Evolutionary conservation across 1,284 basidiomycete species (phyloP).

Genomic region (Ustilago sp.): DNA sequence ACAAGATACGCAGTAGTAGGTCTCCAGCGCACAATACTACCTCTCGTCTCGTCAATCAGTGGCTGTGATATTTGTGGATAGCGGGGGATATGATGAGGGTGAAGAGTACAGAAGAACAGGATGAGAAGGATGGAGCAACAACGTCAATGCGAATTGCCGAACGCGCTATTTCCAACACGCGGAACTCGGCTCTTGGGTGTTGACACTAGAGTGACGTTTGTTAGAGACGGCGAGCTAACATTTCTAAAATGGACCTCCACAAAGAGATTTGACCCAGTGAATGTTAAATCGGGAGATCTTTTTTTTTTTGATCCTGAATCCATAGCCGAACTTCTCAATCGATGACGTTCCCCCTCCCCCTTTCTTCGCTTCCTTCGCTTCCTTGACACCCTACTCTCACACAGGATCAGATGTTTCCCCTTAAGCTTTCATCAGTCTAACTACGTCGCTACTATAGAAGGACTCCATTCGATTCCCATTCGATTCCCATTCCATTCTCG

Average conservation of each 20-base stretch:
- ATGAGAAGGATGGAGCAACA: background rate
- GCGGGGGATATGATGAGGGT: background rate
- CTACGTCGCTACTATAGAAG: background rate
- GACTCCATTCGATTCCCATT: background rate
- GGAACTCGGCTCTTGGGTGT: conserved; percentile 14
- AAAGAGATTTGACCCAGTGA: too few species aligned
- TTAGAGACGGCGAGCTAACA: background rate
- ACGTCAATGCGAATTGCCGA: conserved; percentile 3
- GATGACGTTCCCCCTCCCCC: background rate
- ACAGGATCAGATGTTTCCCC: background rate
- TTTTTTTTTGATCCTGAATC: background rate
- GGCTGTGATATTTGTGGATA: conserved; percentile 1
- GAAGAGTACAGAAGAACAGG: background rate
- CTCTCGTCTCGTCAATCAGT: background rate
- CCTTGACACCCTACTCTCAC: background rate
- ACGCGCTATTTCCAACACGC: conserved; percentile 10
- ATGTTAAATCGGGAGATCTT: background rate
- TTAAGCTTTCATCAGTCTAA: background rate
- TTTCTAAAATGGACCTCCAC: background rate
- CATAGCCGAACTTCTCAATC: conserved; percentile 8
- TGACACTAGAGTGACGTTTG: background rate
- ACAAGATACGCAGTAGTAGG: too few species aligned
- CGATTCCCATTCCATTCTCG: background rate
- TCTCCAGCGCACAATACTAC: background rate
- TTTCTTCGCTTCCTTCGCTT: background rate